Conservation (phyloP, 148 eudicot species). For the Salicornia ramosissima region DNA sequence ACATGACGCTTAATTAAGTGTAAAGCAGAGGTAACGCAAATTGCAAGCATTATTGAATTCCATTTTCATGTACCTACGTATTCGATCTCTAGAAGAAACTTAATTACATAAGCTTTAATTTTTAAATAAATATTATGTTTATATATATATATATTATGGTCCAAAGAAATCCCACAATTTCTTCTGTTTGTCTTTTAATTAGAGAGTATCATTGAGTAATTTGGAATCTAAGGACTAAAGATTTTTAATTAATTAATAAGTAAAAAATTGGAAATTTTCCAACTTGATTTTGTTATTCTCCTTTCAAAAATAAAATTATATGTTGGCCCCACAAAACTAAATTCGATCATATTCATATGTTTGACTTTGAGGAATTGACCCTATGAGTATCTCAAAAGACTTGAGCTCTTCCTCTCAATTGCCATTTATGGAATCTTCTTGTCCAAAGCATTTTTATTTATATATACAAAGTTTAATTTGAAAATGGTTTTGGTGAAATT, state of each 20-base stretch:
- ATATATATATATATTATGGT: not conserved
- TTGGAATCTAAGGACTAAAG: not conserved
- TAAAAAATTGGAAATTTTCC: too few relatives aligned
- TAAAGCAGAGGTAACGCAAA: not conserved
- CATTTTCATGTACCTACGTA: not conserved
- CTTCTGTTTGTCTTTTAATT: not conserved
- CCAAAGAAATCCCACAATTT: not conserved
- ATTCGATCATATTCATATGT: not conserved
- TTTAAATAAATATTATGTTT: not conserved
- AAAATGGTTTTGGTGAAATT: too few relatives aligned
- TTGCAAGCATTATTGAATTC: not conserved
- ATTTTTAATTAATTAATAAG: too few relatives aligned
- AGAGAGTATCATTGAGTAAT: not conserved
- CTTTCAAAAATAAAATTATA: too few relatives aligned
- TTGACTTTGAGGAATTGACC: not conserved
- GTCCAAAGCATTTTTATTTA: too few relatives aligned
- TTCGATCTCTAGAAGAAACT: not conserved
- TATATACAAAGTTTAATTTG: too few relatives aligned
- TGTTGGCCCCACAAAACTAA: not conserved
- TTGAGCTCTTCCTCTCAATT: not conserved
- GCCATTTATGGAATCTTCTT: not conserved
- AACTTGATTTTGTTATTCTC: too few relatives aligned
- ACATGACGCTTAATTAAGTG: not conserved
- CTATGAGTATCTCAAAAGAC: slow-evolving; percentile 5
- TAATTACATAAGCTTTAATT: not conserved